Percentiles rank a stretch among this genome's conserved stretches.
These are phyloP conservation scores for Alternaria brassicae DNA, from an alignment of 2,329 filamentous ascomycete genomes.

Conservation along the genomic window DNA sequence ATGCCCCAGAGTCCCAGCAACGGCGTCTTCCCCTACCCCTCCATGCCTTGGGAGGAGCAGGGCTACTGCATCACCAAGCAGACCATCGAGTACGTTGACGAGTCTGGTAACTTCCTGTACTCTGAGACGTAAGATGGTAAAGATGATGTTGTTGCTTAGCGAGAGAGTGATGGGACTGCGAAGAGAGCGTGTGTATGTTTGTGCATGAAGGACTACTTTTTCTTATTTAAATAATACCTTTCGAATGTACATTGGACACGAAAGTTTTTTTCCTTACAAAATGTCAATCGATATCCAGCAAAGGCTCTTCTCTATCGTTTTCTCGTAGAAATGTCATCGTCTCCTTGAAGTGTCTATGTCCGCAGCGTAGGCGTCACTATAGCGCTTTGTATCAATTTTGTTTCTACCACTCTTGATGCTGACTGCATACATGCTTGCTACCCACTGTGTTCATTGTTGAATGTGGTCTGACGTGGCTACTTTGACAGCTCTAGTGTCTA, in stretches of 20 bases:
- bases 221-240: conserved; percentile 19
- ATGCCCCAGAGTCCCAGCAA: conserved; percentile 11
- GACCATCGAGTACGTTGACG: conserved; percentile 46
- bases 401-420: neutral
- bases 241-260: conserved; percentile 12
- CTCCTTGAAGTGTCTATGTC: neutral
- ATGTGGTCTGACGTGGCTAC: neutral
- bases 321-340: neutral
- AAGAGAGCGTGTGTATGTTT: conserved; percentile 1
- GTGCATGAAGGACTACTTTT: conserved; percentile 10
- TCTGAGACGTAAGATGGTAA: conserved; percentile 23
- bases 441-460: neutral
- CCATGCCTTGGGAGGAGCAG: conserved; percentile 34
- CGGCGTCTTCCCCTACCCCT: conserved; percentile 25
- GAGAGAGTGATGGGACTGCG: neutral
- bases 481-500: neutral
- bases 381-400: neutral
- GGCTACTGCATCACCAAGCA: conserved; percentile 43
- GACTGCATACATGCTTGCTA: neutral
- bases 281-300: conserved; percentile 15
- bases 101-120: conserved; percentile 43
- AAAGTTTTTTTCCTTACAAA: conserved; percentile 17
- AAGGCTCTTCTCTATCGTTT: conserved; percentile 1
- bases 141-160: neutral
- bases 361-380: neutral